Percentiles rank a stretch among this genome's conserved stretches.
phyloP scores from a whole-genome alignment of 2,329 filamentous ascomycete genomes.

The Claviceps cyperi region DNA sequence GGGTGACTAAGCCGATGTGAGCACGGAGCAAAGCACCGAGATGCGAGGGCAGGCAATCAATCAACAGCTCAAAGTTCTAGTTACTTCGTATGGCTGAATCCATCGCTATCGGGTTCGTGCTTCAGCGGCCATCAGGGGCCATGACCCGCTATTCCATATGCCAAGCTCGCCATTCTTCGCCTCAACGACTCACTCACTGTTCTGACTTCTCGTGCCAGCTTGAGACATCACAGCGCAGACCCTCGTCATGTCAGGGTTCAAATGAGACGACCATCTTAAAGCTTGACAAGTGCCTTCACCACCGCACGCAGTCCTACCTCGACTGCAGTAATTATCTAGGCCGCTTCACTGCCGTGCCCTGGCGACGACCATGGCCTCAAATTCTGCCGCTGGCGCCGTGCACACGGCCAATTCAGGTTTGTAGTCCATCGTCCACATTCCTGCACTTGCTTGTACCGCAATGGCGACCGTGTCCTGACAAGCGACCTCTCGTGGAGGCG shows the following conservation, averaged over 20 bases:
- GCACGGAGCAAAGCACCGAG: neutral
- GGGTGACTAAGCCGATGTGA: constrained; percentile 1
- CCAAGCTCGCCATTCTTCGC: neutral
- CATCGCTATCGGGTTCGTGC: neutral
- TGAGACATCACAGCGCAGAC: neutral
- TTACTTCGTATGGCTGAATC: too few relatives aligned
- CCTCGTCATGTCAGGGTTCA: constrained; percentile 1
- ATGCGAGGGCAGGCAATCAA: too few relatives aligned
- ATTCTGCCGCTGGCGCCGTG: constrained; percentile 19
- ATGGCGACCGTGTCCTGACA: constrained; percentile 18
- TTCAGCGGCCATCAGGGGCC: neutral
- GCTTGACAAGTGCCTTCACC: constrained; percentile 7
- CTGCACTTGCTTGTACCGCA: neutral
- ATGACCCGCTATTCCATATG: constrained; percentile 2
- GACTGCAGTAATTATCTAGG: neutral
- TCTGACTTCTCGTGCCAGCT: neutral
- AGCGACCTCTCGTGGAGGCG: constrained; percentile 2
- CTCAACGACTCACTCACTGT: neutral
- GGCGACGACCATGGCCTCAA: constrained; percentile 25
- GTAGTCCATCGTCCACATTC: constrained; percentile 12
- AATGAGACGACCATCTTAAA: neutral
- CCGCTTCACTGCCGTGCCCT: constrained; percentile 4
- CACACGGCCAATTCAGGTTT: constrained; percentile 23
- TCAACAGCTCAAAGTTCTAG: too few relatives aligned
- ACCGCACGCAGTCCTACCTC: constrained; percentile 8